phyloP scores from a whole-genome alignment of 164 flowering plant genomes.

The Hamamelis virginiana region DNA sequence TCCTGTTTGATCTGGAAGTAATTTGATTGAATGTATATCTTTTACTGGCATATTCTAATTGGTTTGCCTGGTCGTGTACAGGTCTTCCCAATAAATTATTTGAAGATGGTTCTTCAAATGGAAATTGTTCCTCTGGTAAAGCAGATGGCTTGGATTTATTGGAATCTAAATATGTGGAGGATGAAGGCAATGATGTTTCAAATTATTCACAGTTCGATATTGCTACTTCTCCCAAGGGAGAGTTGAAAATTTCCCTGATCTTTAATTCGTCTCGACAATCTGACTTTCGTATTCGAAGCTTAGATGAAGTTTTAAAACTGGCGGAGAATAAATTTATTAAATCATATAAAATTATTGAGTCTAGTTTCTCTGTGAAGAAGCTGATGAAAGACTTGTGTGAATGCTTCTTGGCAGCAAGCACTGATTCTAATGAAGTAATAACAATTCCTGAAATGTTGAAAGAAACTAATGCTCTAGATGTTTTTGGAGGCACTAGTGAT shows the following conservation, averaged over 20 bases:
- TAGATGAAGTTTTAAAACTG: constrained; percentile 36
- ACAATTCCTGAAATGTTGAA: constrained; percentile 6
- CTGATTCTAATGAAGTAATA: constrained; percentile 22
- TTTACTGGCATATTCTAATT: background rate
- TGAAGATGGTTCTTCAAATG: background rate
- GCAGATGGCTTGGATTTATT: too few relatives aligned
- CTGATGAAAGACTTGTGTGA: constrained; percentile 58
- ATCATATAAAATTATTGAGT: constrained; percentile 37
- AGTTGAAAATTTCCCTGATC: constrained; percentile 50
- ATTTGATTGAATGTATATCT: background rate
- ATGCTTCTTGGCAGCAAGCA: constrained; percentile 46
- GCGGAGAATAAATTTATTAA: constrained; percentile 46
- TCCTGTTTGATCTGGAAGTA: too few relatives aligned
- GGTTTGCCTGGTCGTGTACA: too few relatives aligned
- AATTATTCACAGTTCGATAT: constrained; percentile 25
- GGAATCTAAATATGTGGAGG: background rate
- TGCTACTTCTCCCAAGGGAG: constrained; percentile 53
- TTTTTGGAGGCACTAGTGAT: constrained; percentile 7
- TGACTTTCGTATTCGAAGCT: constrained; percentile 42
- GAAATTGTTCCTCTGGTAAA: background rate
- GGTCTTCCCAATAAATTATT: background rate
- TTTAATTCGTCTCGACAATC: constrained; percentile 36
- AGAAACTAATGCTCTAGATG: constrained; percentile 18
- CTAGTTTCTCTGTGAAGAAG: constrained; percentile 45
- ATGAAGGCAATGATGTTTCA: constrained; percentile 16